phyloP scores from a whole-genome alignment of 2,329 filamentous ascomycete genomes.

The Calonectria montana region DNA sequence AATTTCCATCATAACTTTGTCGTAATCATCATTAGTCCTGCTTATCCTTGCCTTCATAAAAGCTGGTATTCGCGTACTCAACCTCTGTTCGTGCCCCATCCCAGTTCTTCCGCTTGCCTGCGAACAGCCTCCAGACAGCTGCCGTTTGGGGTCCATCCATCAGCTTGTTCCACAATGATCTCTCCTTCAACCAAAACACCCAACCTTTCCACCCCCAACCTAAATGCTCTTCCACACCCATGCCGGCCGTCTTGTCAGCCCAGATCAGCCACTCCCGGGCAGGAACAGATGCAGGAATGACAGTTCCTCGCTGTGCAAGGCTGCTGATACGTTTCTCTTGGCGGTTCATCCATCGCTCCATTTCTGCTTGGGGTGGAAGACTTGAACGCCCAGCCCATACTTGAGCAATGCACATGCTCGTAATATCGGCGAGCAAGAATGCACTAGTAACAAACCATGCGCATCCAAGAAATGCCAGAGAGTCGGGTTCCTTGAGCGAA shows the following conservation, averaged over 20 bases:
- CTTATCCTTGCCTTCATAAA: background rate
- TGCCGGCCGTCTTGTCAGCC: slow-evolving; percentile 51
- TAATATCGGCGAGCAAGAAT: slow-evolving; percentile 38
- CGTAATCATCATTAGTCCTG: slow-evolving; percentile 7
- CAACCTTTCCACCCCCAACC: slow-evolving; percentile 54
- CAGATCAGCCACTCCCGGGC: slow-evolving; percentile 38
- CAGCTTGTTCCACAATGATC: slow-evolving; percentile 50
- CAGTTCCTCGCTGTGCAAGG: slow-evolving; percentile 35
- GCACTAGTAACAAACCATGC: slow-evolving; percentile 40
- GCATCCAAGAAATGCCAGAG: slow-evolving; percentile 51
- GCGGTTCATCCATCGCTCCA: slow-evolving; percentile 44
- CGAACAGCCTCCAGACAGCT: slow-evolving; percentile 37
- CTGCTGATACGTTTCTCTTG: slow-evolving; percentile 33
- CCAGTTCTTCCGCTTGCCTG: slow-evolving; percentile 33
- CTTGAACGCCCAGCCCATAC: slow-evolving; percentile 37
- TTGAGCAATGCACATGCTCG: slow-evolving; percentile 48
- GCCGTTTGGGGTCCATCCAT: slow-evolving; percentile 39
- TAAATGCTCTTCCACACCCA: slow-evolving; percentile 51
- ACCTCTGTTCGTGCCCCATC: slow-evolving; percentile 32
- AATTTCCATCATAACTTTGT: background rate
- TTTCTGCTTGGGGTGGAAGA: slow-evolving; percentile 48
- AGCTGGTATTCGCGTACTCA: slow-evolving; percentile 21
- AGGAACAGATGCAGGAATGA: slow-evolving; percentile 37
- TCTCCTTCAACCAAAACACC: slow-evolving; percentile 54
- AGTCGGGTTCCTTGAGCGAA: slow-evolving; percentile 53